Base-by-base conservation (phyloP, 257 asterid species). In the Solanum dulcamara region DNA sequence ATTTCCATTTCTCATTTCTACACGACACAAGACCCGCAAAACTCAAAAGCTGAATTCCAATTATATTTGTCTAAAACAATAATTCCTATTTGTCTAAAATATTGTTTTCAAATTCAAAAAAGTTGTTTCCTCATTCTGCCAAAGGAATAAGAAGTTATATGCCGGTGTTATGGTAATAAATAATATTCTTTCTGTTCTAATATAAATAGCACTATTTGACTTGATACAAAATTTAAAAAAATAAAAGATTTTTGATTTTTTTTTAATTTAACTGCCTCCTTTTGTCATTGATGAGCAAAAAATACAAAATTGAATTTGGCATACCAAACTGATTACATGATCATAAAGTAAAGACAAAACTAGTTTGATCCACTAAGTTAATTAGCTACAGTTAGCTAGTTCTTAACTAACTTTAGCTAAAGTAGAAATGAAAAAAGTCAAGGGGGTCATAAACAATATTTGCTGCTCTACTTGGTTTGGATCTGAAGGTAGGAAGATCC, bases 11-110 rank as follows among this genome's bases (percentile, higher is more conserved):
- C 82, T 46, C 24, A 46, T 77, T 77, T 77, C 40, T 75, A 44
- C 15, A 75, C 59, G 2, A 42, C 81, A 75, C 37, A 75, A 24
- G 81, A 64, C 28, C 71, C 33, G 6, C 71, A 6, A 7, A 42
- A 3, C 59, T 88, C 59, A 87, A 94, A 94, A 91, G 93, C 72
- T 83, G 87, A 92, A 89, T 89, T 91, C 91, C 93, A 90, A n/a
- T n/a, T n/a, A n/a, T n/a, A 55, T 90, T 64, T 64, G 5, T 64
- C 10, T 64, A 28, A 28, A 64, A 13, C 12, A 18, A 10, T 1
- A 32, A 30, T 64, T 28, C 37, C 20, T 40, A 26, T 64, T 93
- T 92, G 95, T 90, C 88, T 85, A 92, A 85, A 93, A 90, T 93
- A 92, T 91, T 87, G 40, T 91, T 46, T 90, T 86, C 15, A 85